Base-by-base conservation (phyloP, 139 green algal species). In the Chara braunii region DNA sequence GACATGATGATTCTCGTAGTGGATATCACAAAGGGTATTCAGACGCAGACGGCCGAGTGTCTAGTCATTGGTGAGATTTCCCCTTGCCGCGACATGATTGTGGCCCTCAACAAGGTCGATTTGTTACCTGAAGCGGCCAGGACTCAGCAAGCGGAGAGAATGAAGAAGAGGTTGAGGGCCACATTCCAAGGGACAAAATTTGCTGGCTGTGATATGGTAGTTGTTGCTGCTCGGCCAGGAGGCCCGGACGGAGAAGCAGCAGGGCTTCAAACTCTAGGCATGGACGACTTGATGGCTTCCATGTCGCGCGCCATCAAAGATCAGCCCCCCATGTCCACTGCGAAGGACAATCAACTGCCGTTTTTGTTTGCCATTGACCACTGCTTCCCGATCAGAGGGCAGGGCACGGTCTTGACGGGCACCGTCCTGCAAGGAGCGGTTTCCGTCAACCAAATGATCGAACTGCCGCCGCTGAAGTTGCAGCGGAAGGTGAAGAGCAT, bases 1-100 rank as follows among this genome's bases (percentile, higher is more conserved):
- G 91, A 98, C 71, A 83, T 91, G 62, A 91, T 96, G 80, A 36
- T 97, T 12, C 82, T 96, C 6, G 89, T 97, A 1, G 72, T 97
- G 0, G 92, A 98, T 62, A 73, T 94, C 33, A 96, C 83, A 9
- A 95, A 95, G 74, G 91, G 88, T 28, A 83, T 95, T 4, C 89
- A 97, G 54, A 80, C 88, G 3, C 89, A 83, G 33, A 82, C 74
- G 3, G 78, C 78, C 8, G 74, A 75, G 74, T 84, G 78, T 60
- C 18, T 84, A 11, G 68, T 83, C 0, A 66, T 97, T 29, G 91
- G 84, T 1, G 91, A 97, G 73, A 75, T 96, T 2, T 80, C 85
- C 11, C 67, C 67, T 22, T 86, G 84, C 3, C 67, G 82, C 6
- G 14, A 72, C 42, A 68, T 96, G 73, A 55, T 96, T 36, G 89